These are phyloP conservation scores for Boletus edulis DNA, from an alignment of 768 basidiomycete genomes.

Conservation along the genomic window DNA sequence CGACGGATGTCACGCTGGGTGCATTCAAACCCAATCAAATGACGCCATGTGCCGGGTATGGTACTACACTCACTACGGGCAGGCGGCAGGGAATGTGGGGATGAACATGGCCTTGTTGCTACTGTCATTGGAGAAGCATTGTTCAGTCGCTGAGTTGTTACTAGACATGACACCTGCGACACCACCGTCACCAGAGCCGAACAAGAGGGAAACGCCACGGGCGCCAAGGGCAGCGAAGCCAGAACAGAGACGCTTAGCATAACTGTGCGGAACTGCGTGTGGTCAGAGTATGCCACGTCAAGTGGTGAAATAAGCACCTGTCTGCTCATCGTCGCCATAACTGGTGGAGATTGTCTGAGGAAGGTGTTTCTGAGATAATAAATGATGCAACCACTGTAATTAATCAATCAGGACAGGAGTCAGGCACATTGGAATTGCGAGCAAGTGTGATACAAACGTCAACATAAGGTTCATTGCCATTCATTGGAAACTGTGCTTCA, in stretches of 20 bases:
- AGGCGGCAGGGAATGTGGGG: slow-evolving; percentile 59
- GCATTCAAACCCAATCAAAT: neutral
- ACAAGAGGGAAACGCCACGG: slow-evolving; percentile 62
- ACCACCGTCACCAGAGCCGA: slow-evolving; percentile 48
- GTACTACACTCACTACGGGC: slow-evolving; percentile 35
- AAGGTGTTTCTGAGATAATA: slow-evolving; percentile 42
- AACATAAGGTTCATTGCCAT: slow-evolving; percentile 51
- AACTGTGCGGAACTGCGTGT: slow-evolving; percentile 49
- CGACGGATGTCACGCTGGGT: slow-evolving; percentile 66
- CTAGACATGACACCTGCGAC: slow-evolving; percentile 61
- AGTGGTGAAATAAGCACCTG: slow-evolving; percentile 37
- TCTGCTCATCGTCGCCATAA: slow-evolving; percentile 72
- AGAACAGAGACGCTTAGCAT: slow-evolving; percentile 55
- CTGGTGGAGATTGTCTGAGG: slow-evolving; percentile 69
- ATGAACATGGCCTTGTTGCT: slow-evolving; percentile 53
- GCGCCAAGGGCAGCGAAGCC: slow-evolving; percentile 67
- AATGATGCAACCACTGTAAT: slow-evolving; percentile 57
- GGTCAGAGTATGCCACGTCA: neutral
- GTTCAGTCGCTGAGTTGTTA: slow-evolving; percentile 41
- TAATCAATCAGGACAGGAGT: neutral
- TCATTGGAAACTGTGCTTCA: slow-evolving; percentile 36
- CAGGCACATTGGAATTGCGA: neutral
- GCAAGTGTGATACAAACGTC: slow-evolving; percentile 30
- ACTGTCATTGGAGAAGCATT: slow-evolving; percentile 60
- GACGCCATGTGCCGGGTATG: slow-evolving; percentile 30